phyloP scores from a whole-genome alignment of 2,329 filamentous ascomycete species.

The Nigrospora oryzae region DNA sequence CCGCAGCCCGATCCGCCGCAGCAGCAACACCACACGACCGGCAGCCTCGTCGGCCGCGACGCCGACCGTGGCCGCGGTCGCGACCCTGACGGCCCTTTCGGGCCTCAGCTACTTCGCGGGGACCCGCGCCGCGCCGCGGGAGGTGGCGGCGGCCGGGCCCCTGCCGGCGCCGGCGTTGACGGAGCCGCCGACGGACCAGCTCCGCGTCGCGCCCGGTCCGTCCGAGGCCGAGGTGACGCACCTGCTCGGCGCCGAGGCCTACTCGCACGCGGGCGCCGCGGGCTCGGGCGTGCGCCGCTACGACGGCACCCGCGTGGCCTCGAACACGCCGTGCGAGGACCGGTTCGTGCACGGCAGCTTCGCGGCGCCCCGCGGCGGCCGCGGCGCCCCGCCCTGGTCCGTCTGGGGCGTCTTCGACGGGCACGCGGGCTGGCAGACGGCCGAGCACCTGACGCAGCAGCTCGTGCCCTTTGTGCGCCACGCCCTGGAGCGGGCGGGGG shows the following conservation, averaged over 20 bases:
- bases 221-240: conserved; percentile 10
- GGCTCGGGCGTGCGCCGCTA: conserved; percentile 14
- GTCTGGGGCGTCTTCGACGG: conserved; percentile 25
- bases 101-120: too few species aligned
- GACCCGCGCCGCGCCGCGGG: too few species aligned
- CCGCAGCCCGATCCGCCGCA: too few species aligned
- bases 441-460: conserved; percentile 18
- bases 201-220: background rate
- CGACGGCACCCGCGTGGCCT: conserved; percentile 20
- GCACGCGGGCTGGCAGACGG: conserved; percentile 25
- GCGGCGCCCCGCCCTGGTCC: conserved; percentile 13
- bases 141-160: too few species aligned
- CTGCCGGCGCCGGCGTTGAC: background rate
- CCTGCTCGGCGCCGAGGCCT: conserved; percentile 17
- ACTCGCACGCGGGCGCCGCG: conserved; percentile 9
- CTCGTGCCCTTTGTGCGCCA: conserved; percentile 19
- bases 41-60: too few species aligned
- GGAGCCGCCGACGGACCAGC: background rate
- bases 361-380: conserved; percentile 11
- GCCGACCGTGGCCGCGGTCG: too few species aligned
- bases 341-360: conserved; percentile 22
- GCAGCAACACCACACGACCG: too few species aligned
- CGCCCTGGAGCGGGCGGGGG: conserved; percentile 8
- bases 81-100: too few species aligned
- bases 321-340: conserved; percentile 24